Evolutionary conservation across 2,329 filamentous ascomycete genomes (phyloP).

Genomic region (Curvularia lunata): DNA sequence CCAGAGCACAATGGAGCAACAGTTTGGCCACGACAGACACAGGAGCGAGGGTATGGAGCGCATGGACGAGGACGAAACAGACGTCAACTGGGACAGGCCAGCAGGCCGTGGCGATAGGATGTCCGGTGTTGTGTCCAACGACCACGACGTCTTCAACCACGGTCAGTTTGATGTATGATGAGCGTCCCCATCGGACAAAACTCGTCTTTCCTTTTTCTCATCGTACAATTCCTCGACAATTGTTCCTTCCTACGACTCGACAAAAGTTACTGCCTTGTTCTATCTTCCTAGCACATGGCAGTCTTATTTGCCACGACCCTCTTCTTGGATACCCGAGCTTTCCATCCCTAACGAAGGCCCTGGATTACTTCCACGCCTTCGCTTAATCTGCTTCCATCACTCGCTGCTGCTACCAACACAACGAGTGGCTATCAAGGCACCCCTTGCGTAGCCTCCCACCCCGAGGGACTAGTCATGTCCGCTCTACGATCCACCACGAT

Average conservation of each 20-base stretch:
- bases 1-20: constrained; percentile 89
- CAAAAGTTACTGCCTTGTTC: constrained; percentile 42
- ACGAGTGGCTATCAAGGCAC: constrained; percentile 5
- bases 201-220: constrained; percentile 10
- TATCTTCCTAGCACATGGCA: constrained; percentile 26
- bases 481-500: constrained; percentile 9
- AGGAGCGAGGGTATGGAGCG: constrained; percentile 51
- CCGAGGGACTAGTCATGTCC: constrained; percentile 5
- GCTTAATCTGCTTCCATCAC: constrained; percentile 12
- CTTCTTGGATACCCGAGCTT: constrained; percentile 41
- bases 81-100: constrained; percentile 52
- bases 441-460: constrained; percentile 5
- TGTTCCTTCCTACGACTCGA: constrained; percentile 24
- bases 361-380: constrained; percentile 31
- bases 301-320: constrained; percentile 29
- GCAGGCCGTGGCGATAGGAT: constrained; percentile 56
- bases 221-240: constrained; percentile 15
- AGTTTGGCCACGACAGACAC: constrained; percentile 60
- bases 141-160: constrained; percentile 58
- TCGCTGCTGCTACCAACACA: constrained; percentile 16
- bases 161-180: constrained; percentile 48
- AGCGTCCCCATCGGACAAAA: constrained; percentile 12
- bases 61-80: constrained; percentile 52
- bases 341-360: constrained; percentile 21
- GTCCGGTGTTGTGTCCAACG: constrained; percentile 57